Percentiles rank a stretch among this genome's conserved stretches.
These are phyloP conservation scores for Leccinum obscurum DNA, from an alignment of 768 basidiomycete genomes.

Conservation along the genomic window DNA sequence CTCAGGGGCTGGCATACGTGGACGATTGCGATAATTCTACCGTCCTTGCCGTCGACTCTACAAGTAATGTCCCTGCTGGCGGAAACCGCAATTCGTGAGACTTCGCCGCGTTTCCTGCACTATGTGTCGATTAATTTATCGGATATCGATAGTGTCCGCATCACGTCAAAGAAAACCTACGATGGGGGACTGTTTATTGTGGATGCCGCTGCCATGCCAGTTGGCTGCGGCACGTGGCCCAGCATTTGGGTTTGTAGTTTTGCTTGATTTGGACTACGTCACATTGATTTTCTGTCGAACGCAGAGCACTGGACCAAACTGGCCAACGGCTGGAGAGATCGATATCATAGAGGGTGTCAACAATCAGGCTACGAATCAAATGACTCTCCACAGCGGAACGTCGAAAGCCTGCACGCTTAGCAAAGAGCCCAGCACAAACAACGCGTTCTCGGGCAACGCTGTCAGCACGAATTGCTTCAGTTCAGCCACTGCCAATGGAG, in stretches of 20 bases:
- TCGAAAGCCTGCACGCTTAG: constrained; percentile 38
- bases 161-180: constrained; percentile 61
- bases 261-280: not conserved
- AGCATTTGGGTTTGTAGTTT: constrained; percentile 50
- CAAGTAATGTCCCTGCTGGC: constrained; percentile 45
- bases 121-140: constrained; percentile 3
- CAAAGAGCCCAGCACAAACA: constrained; percentile 7
- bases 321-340: constrained; percentile 61
- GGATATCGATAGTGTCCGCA: constrained; percentile 53
- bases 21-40: constrained; percentile 53
- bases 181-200: constrained; percentile 72
- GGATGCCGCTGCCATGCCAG: constrained; percentile 69
- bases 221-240: constrained; percentile 64
- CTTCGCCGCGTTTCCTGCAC: not conserved
- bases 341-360: constrained; percentile 79
- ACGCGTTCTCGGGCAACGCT: constrained; percentile 21
- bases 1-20: constrained; percentile 60
- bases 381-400: constrained; percentile 60
- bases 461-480: constrained; percentile 41
- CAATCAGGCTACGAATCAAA: constrained; percentile 54
- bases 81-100: constrained; percentile 55
- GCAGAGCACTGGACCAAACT: constrained; percentile 47
- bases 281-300: not conserved
- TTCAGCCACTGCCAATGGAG: constrained; percentile 40
- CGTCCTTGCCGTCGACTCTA: constrained; percentile 64